These are phyloP conservation scores for Chrysopogon serrulatus DNA, from an alignment of 176 grass and related monocot genomes.

Conservation along the genomic window DNA sequence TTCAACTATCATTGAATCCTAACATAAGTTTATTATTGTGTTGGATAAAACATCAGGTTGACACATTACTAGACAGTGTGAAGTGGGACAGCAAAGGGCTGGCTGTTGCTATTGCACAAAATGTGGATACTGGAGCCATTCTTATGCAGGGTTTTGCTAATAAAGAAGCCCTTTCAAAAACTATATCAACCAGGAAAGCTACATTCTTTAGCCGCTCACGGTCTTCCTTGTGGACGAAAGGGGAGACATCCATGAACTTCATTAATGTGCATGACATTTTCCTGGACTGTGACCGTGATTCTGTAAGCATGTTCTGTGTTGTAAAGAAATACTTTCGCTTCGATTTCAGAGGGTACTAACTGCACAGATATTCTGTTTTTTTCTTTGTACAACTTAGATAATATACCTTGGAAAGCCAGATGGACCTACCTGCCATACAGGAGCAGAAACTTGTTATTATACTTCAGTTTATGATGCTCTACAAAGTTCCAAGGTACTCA, in stretches of 20 bases:
- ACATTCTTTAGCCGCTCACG: constrained; percentile 89
- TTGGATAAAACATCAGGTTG: constrained; percentile 36
- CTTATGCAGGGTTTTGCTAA: constrained; percentile 96
- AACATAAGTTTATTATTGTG: not conserved
- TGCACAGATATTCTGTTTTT: not conserved
- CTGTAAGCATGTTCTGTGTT: constrained; percentile 53
- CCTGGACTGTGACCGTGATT: constrained; percentile 85
- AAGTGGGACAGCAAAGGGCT: constrained; percentile 91
- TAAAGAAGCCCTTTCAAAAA: constrained; percentile 64
- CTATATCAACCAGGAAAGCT: constrained; percentile 72
- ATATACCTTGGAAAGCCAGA: constrained; percentile 95
- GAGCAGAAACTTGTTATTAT: constrained; percentile 86
- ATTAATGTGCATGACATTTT: constrained; percentile 94
- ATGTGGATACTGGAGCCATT: constrained; percentile 88
- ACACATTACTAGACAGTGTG: constrained; percentile 57
- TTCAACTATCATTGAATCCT: not conserved
- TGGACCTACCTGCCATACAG: constrained; percentile 97
- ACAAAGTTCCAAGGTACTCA: constrained; percentile 59
- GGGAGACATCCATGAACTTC: constrained; percentile 95
- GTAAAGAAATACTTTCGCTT: not conserved
- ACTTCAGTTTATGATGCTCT: constrained; percentile 74
- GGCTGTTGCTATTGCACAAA: constrained; percentile 91
- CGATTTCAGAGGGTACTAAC: constrained; percentile 13
- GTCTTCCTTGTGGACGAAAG: constrained; percentile 88
- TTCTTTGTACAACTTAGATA: constrained; percentile 49